These are phyloP conservation scores for Cercospora janseana DNA, from an alignment of 2,329 filamentous ascomycete species.

Conservation along the genomic window DNA sequence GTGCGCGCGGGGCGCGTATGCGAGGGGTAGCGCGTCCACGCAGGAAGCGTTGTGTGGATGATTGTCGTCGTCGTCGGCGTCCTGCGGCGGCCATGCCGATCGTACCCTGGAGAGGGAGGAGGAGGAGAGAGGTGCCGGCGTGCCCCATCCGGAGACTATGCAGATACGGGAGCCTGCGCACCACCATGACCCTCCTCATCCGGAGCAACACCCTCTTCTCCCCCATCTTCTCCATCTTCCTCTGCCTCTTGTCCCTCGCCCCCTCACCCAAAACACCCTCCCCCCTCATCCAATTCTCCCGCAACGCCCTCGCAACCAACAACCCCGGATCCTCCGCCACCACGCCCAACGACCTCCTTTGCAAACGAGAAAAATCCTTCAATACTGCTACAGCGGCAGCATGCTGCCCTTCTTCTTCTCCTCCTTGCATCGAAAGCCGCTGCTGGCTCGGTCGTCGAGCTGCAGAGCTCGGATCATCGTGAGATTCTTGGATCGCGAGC, in stretches of 20 bases:
- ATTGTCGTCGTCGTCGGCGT: background rate
- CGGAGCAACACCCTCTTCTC: too few species aligned
- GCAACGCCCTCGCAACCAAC: constrained; percentile 14
- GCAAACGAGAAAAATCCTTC: too few species aligned
- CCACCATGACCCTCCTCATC: too few species aligned
- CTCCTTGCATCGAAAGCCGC: too few species aligned
- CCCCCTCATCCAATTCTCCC: constrained; percentile 14
- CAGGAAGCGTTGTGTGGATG: constrained; percentile 32
- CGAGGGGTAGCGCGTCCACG: constrained; percentile 50
- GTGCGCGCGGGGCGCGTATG: constrained; percentile 46
- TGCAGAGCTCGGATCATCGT: constrained; percentile 3
- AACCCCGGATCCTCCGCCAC: constrained; percentile 16
- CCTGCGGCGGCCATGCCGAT: background rate
- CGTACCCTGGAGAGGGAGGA: too few species aligned
- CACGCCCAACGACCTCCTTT: constrained; percentile 8
- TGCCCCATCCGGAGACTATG: constrained; percentile 13
- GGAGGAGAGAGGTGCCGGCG: too few species aligned
- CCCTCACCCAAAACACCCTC: constrained; percentile 15
- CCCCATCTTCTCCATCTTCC: too few species aligned
- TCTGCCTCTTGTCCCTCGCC: constrained; percentile 15
- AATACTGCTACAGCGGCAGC: too few species aligned
- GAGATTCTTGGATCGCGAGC: constrained; percentile 10
- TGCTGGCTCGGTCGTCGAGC: too few species aligned
- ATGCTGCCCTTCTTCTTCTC: constrained; percentile 3
- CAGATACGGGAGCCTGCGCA: too few species aligned